A percentile compares a stretch with the other conserved stretches of the same genome.
phyloP scores from a whole-genome alignment of 2,329 filamentous ascomycete species.

The Truncatella angustata region DNA sequence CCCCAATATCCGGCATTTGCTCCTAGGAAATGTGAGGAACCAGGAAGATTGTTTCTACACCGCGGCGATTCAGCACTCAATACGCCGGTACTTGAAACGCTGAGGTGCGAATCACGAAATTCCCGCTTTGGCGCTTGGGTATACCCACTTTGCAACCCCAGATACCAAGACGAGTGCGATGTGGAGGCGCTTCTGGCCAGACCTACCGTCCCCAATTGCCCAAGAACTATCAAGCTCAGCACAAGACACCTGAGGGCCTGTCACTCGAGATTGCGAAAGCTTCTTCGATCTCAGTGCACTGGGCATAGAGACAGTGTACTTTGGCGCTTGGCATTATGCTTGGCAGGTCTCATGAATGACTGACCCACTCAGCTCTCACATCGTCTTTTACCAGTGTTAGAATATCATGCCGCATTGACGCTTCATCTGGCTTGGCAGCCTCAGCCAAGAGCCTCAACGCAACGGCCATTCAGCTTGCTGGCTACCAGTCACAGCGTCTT shows the following conservation, averaged over 20 bases:
- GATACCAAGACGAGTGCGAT: slow-evolving; percentile 1
- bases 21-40: not conserved
- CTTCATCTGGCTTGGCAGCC: slow-evolving; percentile 26
- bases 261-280: slow-evolving; percentile 1
- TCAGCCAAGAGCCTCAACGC: slow-evolving; percentile 27
- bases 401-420: slow-evolving; percentile 25
- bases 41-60: not conserved
- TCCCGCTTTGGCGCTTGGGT: slow-evolving; percentile 9
- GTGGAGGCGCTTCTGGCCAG: slow-evolving; percentile 1
- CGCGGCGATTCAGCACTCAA: not conserved
- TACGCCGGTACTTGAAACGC: slow-evolving; percentile 1
- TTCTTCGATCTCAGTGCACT: slow-evolving; percentile 6
- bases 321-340: slow-evolving; percentile 5
- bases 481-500: slow-evolving; percentile 11
- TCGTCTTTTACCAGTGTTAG: slow-evolving; percentile 11
- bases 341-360: slow-evolving; percentile 10
- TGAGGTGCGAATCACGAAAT: not conserved
- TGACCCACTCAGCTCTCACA: slow-evolving; percentile 30
- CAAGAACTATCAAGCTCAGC: not conserved
- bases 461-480: slow-evolving; percentile 17
- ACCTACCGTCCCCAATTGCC: not conserved
- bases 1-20: not conserved
- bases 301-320: not conserved
- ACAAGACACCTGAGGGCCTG: slow-evolving; percentile 4
- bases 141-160: not conserved